Percentiles rank a stretch among this genome's conserved stretches.
Conservation (phyloP, 2,329 filamentous ascomycete species). For the Alternaria ethzedia region DNA sequence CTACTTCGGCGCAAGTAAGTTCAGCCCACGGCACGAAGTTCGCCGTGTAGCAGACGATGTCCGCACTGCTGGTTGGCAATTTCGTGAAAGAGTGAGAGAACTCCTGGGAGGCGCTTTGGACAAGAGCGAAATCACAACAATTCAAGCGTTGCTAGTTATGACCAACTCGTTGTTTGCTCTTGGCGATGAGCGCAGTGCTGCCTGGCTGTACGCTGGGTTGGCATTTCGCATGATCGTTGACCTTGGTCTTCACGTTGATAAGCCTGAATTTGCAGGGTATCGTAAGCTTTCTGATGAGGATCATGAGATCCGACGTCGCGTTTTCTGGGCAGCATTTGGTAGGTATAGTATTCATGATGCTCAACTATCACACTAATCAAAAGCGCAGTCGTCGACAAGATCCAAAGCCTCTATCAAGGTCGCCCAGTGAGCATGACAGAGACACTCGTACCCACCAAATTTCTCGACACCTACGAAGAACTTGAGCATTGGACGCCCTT, state of each 20-base stretch:
- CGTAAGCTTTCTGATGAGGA: conserved; percentile 54
- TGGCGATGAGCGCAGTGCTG: conserved; percentile 58
- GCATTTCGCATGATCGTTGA: conserved; percentile 64
- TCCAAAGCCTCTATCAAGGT: conserved; percentile 63
- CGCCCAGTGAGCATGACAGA: conserved; percentile 58
- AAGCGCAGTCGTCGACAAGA: conserved; percentile 54
- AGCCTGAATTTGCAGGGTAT: conserved; percentile 36
- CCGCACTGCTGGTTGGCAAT: conserved; percentile 58
- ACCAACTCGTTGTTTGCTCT: conserved; percentile 59
- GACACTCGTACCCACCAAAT: conserved; percentile 55
- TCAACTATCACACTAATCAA: conserved; percentile 10
- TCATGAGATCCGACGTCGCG: conserved; percentile 53
- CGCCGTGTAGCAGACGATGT: conserved; percentile 55
- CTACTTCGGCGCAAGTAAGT: conserved; percentile 56
- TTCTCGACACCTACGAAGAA: conserved; percentile 61
- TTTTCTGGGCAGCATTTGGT: conserved; percentile 56
- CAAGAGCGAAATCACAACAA: conserved; percentile 60
- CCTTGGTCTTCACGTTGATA: conserved; percentile 59
- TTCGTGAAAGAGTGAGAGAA: conserved; percentile 55
- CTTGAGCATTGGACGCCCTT: conserved; percentile 60
- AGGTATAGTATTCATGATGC: not conserved
- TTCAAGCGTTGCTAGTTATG: conserved; percentile 62
- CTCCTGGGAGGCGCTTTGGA: conserved; percentile 57
- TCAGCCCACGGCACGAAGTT: conserved; percentile 55
- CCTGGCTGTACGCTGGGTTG: conserved; percentile 65